Evolutionary conservation across 306 rosid species (phyloP).

Genomic region (Glycine latifolia): DNA sequence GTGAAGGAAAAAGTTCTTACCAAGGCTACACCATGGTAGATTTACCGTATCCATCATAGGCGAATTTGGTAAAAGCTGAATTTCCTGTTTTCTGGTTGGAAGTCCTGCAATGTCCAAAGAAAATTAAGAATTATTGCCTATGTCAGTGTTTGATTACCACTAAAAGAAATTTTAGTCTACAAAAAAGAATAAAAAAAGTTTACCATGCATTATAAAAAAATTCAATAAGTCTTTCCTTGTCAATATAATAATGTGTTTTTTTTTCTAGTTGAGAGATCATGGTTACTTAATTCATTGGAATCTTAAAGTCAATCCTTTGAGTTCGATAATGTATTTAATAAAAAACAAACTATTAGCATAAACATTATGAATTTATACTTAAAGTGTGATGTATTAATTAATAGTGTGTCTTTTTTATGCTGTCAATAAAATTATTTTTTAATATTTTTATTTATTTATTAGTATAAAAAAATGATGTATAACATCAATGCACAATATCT

Average conservation of each 20-base stretch:
- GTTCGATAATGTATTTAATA: background rate
- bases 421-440: background rate
- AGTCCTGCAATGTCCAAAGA: constrained; percentile 27
- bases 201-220: background rate
- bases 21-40: constrained; percentile 5
- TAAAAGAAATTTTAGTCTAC: background rate
- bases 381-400: background rate
- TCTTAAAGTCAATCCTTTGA: too few relatives aligned
- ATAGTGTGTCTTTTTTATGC: background rate
- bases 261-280: too few relatives aligned
- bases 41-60: constrained; percentile 19
- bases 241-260: background rate
- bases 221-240: background rate
- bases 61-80: constrained; percentile 30
- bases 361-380: background rate
- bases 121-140: background rate
- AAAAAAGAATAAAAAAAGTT: background rate
- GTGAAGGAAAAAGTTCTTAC: constrained; percentile 18
- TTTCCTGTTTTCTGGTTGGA: constrained; percentile 21
- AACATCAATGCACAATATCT: too few relatives aligned
- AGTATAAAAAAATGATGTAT: too few relatives aligned
- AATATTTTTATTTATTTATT: too few relatives aligned
- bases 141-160: background rate
- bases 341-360: background rate
- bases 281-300: too few relatives aligned